Evolutionary conservation across 1,284 basidiomycete species (phyloP).

Genomic region (Porphyrellus sp.): DNA sequence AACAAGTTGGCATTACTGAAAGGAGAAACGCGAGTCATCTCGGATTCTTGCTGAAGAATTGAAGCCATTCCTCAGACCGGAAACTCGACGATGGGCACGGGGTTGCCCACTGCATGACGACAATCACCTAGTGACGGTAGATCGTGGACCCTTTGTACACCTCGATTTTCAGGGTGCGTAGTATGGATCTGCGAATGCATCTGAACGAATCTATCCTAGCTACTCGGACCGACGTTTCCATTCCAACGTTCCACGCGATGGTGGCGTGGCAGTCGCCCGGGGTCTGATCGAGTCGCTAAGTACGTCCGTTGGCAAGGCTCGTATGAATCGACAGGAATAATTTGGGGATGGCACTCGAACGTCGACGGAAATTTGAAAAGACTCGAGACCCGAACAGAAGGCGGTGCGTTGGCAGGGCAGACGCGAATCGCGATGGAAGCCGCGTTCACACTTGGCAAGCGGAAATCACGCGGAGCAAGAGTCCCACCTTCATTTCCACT

Average conservation of each 20-base stretch:
- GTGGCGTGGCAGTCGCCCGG: neutral
- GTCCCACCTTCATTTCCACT: neutral
- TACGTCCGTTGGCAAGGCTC: constrained; percentile 1
- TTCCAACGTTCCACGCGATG: neutral
- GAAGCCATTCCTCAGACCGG: neutral
- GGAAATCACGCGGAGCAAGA: constrained; percentile 7
- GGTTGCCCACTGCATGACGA: neutral
- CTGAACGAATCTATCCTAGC: constrained; percentile 5
- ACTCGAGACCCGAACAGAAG: constrained; percentile 2
- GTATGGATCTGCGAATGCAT: neutral
- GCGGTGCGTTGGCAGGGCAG: constrained; percentile 4
- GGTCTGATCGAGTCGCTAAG: neutral
- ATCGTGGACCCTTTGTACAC: neutral
- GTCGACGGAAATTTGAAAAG: neutral
- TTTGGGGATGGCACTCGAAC: neutral
- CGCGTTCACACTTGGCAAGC: neutral
- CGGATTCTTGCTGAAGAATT: neutral
- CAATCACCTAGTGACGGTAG: neutral
- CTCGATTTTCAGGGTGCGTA: neutral
- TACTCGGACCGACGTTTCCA: constrained; percentile 4
- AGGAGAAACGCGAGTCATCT: neutral
- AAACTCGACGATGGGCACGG: neutral
- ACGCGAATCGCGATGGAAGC: constrained; percentile 9
- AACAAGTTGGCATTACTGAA: neutral
- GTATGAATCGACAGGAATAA: neutral